Evolutionary conservation across 352 stramenopile genomes (phyloP).

Genomic region (Globisporangium alternatum): DNA sequence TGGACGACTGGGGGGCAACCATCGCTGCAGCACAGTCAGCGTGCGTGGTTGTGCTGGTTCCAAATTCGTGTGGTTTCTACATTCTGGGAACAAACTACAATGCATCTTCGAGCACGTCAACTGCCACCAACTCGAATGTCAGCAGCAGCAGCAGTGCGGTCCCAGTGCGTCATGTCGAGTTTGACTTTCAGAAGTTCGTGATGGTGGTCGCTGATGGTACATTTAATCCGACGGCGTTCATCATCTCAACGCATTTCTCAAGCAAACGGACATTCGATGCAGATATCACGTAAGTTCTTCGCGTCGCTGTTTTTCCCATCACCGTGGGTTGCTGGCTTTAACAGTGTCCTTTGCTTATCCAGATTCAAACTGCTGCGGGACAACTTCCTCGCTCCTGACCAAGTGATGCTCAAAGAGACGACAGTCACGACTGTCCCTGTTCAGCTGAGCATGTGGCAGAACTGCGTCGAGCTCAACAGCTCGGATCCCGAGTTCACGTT

Average conservation of each 20-base stretch:
- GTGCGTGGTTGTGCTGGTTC: constrained; percentile 38
- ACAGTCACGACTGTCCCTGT: constrained; percentile 15
- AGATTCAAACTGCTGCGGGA: constrained; percentile 54
- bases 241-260: constrained; percentile 42
- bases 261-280: constrained; percentile 36
- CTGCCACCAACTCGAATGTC: background rate
- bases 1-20: constrained; percentile 40
- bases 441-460: constrained; percentile 24
- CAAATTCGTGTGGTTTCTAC: constrained; percentile 48
- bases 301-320: background rate
- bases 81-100: constrained; percentile 30
- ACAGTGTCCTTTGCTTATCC: background rate
- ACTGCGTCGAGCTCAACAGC: constrained; percentile 39
- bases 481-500: constrained; percentile 42
- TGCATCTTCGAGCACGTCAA: background rate
- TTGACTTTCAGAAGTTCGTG: constrained; percentile 47
- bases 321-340: background rate
- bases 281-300: constrained; percentile 30
- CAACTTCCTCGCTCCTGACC: constrained; percentile 54
- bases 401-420: constrained; percentile 49
- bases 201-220: constrained; percentile 50
- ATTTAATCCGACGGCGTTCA: constrained; percentile 42
- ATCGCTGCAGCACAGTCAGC: constrained; percentile 19
- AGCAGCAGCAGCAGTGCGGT: constrained; percentile 10
- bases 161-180: constrained; percentile 55